Conservation (phyloP, 306 rosid species). For the Malus sylvestris region DNA sequence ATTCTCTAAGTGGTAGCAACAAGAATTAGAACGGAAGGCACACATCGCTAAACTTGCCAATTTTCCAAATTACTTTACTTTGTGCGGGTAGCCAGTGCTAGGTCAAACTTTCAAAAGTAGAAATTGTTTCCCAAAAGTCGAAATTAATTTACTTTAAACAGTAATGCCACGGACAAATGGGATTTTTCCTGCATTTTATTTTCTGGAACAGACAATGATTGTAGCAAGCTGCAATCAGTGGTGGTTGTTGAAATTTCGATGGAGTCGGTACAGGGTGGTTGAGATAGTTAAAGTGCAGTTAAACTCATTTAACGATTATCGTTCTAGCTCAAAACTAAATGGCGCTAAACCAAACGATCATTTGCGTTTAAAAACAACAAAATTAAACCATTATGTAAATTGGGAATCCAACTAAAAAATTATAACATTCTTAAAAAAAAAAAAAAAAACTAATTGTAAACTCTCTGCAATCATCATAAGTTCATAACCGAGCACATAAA, state of each 20-base stretch:
- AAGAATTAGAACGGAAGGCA: background rate
- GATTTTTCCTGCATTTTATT: background rate
- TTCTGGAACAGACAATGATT: background rate
- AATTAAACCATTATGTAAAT: background rate
- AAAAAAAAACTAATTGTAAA: background rate
- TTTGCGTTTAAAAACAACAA: background rate
- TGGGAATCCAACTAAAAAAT: no score
- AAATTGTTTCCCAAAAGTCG: background rate
- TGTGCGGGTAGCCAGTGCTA: background rate
- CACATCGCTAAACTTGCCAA: no score
- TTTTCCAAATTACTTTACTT: no score
- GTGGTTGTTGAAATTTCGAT: background rate
- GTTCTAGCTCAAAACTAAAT: accelerated
- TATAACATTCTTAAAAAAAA: background rate
- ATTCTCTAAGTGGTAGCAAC: background rate
- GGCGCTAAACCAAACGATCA: no score
- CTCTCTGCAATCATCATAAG: background rate
- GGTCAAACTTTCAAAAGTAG: background rate
- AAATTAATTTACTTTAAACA: background rate
- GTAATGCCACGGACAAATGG: background rate
- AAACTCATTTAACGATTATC: background rate
- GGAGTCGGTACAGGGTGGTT: background rate
- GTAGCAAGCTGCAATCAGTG: background rate
- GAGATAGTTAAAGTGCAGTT: background rate
- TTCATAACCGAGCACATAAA: background rate